Base-by-base conservation (phyloP, 2,329 filamentous ascomycete genomes). In the Aurifilum marmelostoma region DNA sequence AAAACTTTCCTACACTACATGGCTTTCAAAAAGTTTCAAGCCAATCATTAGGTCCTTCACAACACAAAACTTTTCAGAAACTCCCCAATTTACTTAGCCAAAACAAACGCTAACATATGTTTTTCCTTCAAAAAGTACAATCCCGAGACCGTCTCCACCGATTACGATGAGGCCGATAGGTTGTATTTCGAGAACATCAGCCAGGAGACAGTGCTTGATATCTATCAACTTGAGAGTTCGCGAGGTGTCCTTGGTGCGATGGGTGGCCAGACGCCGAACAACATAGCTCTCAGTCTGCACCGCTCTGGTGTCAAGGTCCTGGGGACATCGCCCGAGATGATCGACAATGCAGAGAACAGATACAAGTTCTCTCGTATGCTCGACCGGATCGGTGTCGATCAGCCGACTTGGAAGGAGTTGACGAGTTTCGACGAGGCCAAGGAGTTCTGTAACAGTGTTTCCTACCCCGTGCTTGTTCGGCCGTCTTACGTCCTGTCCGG, bases 351-450 rank as follows among this genome's bases (percentile, higher is more conserved):
- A 1, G 96, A 99, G 84, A 98, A 99, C 80, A 87, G 96, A 69
- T 98, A 97, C 87, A 98, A 98, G 85, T 98, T 98, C 85, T 97
- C 94, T 58, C 93, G 96, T 77, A 97, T 98, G 93, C 86, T 98
- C 73, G 96, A 99, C 80, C 88, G 92, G 74, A 97, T 98, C 74
- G 91, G 87, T 34, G 96, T 99, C 41, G 96, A 99, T 78, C 96
- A 99, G 82, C 96, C 96, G 7, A 92, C 92, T 9, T 99, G 96
- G 96, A 98, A 97, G 83, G 96, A 98, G 80, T 85, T 98, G 67
- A 98, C 94, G 2, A 97, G 93, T 83, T 94, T 97, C 73, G 91
- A 94, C 56, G 96, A 98, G 77, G 96, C 96, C 0, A 90, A 88
- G 72, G 84, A 85, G 2, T 99, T 99, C 84, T 97, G 95, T 79